Base-by-base conservation (phyloP, 2,329 filamentous ascomycete genomes). In the Paradendryphiella salina region DNA sequence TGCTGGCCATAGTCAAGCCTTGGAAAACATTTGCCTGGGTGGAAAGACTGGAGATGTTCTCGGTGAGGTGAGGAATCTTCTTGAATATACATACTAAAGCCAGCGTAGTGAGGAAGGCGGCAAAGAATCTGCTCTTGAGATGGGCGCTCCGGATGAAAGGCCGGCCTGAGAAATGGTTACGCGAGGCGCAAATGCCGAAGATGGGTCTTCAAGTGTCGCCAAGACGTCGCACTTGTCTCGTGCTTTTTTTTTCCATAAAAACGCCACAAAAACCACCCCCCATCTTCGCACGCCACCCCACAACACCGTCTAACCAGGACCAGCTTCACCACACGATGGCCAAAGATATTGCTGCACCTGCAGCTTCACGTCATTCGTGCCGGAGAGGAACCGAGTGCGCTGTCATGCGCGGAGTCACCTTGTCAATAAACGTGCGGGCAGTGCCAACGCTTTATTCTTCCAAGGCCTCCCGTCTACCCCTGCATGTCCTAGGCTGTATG, bases 401-500 rank as follows among this genome's bases (percentile, higher is more conserved):
- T 29, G 34, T 37, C 23, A 48, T 33, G 17, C 17, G 17, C 21
- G 14, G 33, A 42, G 55, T 48, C 44, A 54, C 36, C 43, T 23
- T 53, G 51, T 46, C 57, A 50, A 54, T 56, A 48, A 33, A 32
- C 14, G 31, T 20, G 13, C 32, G 44, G 54, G 52, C 57, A 39
- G 51, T 57, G 52, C 55, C 54, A 36, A 34, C 41, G 18, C 29
- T 53, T 37, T 47, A 50, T 46, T 14, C 15, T 54, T 28, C 33
- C 57, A 21, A 58, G 57, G 57, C 57, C 35, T 47, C 57, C 57
- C 41, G 28, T 31, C 18, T 4, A 44, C 50, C 52, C 57, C 47
- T 56, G 50, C 46, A 40, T 44, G 31, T 29, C 32, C 43, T 40
- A 50, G 43, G 31, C 40, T 34, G 43, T 52, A 45, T 36, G 42